Conservation (phyloP, 805 yeast genomes). For the Trichomonascus vanleenenianus region DNA sequence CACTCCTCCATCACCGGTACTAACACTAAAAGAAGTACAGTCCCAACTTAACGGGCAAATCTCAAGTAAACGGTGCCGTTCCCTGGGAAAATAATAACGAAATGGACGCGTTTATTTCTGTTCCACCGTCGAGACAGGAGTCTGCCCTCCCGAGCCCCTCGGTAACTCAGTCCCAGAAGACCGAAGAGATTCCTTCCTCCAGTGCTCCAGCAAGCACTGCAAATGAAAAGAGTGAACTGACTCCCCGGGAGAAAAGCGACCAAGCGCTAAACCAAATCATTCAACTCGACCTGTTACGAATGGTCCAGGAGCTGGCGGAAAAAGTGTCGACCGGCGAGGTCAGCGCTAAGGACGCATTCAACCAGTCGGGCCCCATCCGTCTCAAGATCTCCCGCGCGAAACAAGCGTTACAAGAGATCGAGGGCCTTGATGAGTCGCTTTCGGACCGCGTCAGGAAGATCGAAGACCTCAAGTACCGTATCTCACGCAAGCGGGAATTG, state of each 20-base stretch:
- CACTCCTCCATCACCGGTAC: too few species aligned
- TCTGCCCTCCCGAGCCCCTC: neutral
- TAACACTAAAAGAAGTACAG: too few species aligned
- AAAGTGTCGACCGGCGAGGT: slow-evolving; percentile 16
- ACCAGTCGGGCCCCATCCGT: slow-evolving; percentile 25
- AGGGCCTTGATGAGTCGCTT: slow-evolving; percentile 22
- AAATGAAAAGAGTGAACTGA: too few species aligned
- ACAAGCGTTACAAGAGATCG: slow-evolving; percentile 13
- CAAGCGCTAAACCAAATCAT: slow-evolving; percentile 11
- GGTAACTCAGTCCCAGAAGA: neutral
- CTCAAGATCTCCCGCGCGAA: slow-evolving; percentile 19
- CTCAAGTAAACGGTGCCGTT: too few species aligned
- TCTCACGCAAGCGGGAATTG: slow-evolving; percentile 8
- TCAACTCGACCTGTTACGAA: slow-evolving; percentile 23
- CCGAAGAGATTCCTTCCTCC: neutral
- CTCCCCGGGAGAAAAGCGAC: neutral
- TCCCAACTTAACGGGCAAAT: too few species aligned
- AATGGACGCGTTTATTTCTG: neutral
- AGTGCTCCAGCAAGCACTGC: neutral
- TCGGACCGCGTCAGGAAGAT: slow-evolving; percentile 22
- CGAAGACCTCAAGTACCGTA: slow-evolving; percentile 18
- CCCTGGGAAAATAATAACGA: too few species aligned
- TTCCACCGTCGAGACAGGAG: neutral
- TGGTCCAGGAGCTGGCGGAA: slow-evolving; percentile 20
- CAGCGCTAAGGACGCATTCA: slow-evolving; percentile 22